Percentiles rank a stretch among this genome's conserved stretches.
phyloP scores from a whole-genome alignment of 345 rosid species.

The Bretschneidera sinensis region DNA sequence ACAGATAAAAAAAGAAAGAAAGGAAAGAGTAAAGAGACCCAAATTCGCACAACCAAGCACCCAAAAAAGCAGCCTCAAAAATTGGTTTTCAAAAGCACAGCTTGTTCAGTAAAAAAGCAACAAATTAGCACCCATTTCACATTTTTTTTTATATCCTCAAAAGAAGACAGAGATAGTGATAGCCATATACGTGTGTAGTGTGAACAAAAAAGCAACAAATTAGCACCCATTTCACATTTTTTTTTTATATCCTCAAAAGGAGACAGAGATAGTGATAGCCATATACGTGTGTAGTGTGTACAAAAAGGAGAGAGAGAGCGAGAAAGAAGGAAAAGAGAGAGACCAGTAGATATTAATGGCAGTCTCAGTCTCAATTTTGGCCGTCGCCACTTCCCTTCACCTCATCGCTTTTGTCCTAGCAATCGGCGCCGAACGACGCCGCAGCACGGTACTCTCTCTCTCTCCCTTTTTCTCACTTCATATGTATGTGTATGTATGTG shows the following conservation, averaged over 20 bases:
- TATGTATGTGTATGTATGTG: too few relatives aligned
- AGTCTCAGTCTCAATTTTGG: conserved; percentile 55
- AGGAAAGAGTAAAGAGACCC: too few relatives aligned
- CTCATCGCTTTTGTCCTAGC: conserved; percentile 91
- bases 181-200: too few relatives aligned
- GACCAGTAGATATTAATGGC: conserved; percentile 41
- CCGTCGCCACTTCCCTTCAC: conserved; percentile 56
- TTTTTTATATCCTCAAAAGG: background rate
- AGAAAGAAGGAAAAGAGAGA: conserved; percentile 1
- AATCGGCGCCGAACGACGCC: conserved; percentile 95
- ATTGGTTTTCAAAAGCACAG: too few relatives aligned
- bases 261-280: background rate
- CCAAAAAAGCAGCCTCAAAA: too few relatives aligned
- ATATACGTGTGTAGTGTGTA: too few relatives aligned
- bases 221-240: too few relatives aligned
- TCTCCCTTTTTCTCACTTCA: background rate
- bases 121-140: too few relatives aligned
- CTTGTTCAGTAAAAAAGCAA: too few relatives aligned
- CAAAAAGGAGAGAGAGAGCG: conserved; percentile 6
- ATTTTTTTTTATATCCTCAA: background rate
- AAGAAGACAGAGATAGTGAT: background rate
- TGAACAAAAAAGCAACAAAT: too few relatives aligned
- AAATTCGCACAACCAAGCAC: too few relatives aligned
- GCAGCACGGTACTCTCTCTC: conserved; percentile 56
- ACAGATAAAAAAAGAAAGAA: too few relatives aligned